phyloP scores from a whole-genome alignment of 768 basidiomycete species.

The Symmetrospora coprosmae region DNA sequence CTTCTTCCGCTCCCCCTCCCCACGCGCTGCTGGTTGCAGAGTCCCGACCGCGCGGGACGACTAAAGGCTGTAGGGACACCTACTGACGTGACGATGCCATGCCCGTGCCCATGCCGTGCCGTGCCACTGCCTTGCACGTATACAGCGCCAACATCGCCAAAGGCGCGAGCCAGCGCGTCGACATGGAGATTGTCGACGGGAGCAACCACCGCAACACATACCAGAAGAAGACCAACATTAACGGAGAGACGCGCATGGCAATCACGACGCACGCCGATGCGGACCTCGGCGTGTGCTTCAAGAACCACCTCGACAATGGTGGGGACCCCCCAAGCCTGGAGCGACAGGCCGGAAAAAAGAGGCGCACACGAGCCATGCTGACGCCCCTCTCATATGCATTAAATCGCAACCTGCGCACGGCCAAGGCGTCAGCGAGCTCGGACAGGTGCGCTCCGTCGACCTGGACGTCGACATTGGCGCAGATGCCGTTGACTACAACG shows the following conservation, averaged over 20 bases:
- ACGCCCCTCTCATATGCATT: not conserved
- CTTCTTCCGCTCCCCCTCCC: too few relatives aligned
- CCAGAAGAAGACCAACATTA: constrained; percentile 71
- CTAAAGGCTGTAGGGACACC: too few relatives aligned
- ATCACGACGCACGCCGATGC: constrained; percentile 86
- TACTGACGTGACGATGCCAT: too few relatives aligned
- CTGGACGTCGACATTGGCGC: constrained; percentile 95
- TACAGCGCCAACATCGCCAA: constrained; percentile 56
- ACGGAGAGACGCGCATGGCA: constrained; percentile 79
- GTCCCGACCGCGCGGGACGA: too few relatives aligned
- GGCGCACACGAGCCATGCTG: not conserved
- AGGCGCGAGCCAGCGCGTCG: constrained; percentile 45
- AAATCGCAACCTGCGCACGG: constrained; percentile 44
- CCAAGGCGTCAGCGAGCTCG: too few relatives aligned
- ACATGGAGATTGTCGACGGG: constrained; percentile 88
- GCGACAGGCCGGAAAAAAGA: too few relatives aligned
- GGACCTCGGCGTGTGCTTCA: constrained; percentile 90
- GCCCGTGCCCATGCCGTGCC: too few relatives aligned
- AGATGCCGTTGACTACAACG: constrained; percentile 97
- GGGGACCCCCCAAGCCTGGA: too few relatives aligned
- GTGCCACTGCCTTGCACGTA: too few relatives aligned
- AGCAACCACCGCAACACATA: constrained; percentile 73
- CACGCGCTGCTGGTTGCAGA: too few relatives aligned
- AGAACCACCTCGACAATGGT: constrained; percentile 64
- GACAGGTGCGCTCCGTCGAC: too few relatives aligned